Evolutionary conservation across 2,329 filamentous ascomycete genomes (phyloP).

Genomic region (Aspergillus ibericus): DNA sequence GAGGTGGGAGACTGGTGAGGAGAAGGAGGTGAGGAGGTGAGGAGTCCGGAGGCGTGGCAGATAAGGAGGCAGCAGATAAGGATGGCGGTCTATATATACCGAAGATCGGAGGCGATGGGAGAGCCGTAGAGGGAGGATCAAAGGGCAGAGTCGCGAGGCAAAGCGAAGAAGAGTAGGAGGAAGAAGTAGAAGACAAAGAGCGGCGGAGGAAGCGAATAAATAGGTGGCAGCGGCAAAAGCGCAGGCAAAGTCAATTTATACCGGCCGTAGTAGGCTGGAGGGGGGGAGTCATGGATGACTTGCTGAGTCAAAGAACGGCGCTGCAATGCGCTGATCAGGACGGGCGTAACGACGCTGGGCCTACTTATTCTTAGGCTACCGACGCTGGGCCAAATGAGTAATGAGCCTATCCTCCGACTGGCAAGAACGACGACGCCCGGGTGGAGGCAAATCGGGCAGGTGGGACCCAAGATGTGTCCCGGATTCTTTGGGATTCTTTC

Average conservation of each 20-base stretch:
- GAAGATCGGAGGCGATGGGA: background rate
- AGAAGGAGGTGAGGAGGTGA: background rate
- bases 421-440: background rate
- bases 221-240: conserved; percentile 17
- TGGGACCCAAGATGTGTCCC: conserved; percentile 4
- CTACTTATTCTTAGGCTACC: background rate
- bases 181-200: conserved; percentile 4
- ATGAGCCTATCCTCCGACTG: background rate
- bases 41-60: background rate
- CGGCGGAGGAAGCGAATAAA: conserved; percentile 10
- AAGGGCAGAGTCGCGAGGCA: background rate
- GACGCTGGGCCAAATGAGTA: background rate
- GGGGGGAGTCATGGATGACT: conserved; percentile 1
- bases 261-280: background rate
- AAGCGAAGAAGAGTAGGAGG: background rate
- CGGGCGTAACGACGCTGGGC: background rate
- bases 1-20: background rate
- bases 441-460: conserved; percentile 7
- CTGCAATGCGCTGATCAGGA: background rate
- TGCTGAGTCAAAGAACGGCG: conserved; percentile 6
- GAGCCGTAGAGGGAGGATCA: background rate
- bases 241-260: conserved; percentile 27
- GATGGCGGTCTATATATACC: conserved; percentile 3
- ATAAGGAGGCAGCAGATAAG: conserved; percentile 8
- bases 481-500: background rate